A percentile compares a stretch with the other conserved stretches of the same genome.
These are phyloP conservation scores for Peronospora destructor DNA, from an alignment of 352 stramenopile species.

Conservation along the genomic window DNA sequence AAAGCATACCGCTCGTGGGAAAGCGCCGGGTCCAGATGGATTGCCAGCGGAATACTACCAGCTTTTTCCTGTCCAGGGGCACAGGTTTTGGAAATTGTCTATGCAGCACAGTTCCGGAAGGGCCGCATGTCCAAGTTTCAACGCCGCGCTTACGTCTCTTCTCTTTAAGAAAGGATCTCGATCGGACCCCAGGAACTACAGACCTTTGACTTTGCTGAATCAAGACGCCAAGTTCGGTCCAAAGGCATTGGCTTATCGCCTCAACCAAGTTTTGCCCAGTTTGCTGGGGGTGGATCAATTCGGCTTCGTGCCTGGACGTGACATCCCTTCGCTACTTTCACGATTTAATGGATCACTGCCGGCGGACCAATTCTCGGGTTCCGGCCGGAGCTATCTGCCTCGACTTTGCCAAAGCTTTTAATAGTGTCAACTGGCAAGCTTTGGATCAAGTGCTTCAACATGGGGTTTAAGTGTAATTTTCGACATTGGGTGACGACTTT, in stretches of 20 bases:
- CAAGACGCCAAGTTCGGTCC: neutral
- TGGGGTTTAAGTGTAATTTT: constrained; percentile 2
- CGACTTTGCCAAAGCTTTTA: constrained; percentile 8
- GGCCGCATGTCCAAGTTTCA: neutral
- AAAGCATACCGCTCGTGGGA: neutral
- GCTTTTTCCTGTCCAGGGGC: neutral
- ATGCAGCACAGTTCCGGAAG: neutral
- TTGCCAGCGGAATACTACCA: too few species aligned
- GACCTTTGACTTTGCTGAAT: too few species aligned
- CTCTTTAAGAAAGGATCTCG: neutral
- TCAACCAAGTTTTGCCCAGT: neutral
- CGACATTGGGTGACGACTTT: neutral
- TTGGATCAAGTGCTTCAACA: neutral
- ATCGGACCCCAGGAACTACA: neutral
- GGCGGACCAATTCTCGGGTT: neutral
- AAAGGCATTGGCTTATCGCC: neutral
- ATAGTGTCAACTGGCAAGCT: constrained; percentile 9
- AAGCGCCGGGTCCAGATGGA: neutral
- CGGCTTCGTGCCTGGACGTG: neutral
- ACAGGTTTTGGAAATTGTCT: neutral
- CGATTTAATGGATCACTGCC: neutral
- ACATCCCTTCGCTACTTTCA: neutral
- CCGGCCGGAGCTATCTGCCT: constrained; percentile 4
- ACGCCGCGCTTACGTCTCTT: neutral
- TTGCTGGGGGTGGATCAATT: neutral